These are phyloP conservation scores for Pseudozyma pruni DNA, from an alignment of 1,284 basidiomycete genomes.

Conservation along the genomic window DNA sequence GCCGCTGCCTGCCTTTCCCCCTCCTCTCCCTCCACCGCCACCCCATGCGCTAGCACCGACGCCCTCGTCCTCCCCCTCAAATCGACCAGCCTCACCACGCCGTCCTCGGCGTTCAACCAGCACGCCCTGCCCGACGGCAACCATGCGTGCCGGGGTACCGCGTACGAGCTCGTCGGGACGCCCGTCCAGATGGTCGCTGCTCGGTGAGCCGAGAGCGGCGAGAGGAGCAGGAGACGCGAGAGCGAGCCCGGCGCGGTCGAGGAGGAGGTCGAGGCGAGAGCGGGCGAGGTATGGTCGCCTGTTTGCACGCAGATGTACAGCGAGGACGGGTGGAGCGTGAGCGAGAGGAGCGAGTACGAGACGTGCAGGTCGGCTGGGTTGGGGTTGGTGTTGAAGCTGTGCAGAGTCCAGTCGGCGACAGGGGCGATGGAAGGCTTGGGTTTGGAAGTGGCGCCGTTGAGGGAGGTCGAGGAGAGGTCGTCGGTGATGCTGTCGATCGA, in stretches of 20 bases:
- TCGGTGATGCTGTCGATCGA: neutral
- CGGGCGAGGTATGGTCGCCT: slow-evolving; percentile 50
- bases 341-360: slow-evolving; percentile 59
- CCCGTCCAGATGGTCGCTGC: slow-evolving; percentile 56
- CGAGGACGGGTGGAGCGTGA: slow-evolving; percentile 54
- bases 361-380: slow-evolving; percentile 54
- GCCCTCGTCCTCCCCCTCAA: slow-evolving; percentile 47
- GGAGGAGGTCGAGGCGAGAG: slow-evolving; percentile 13
- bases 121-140: slow-evolving; percentile 40
- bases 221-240: slow-evolving; percentile 54
- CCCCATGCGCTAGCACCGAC: slow-evolving; percentile 46
- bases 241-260: slow-evolving; percentile 13
- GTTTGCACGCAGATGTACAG: slow-evolving; percentile 58
- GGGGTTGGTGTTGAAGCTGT: slow-evolving; percentile 61
- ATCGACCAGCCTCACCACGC: slow-evolving; percentile 55
- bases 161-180: slow-evolving; percentile 41
- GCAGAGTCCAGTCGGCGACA: slow-evolving; percentile 30
- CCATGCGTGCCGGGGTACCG: slow-evolving; percentile 58
- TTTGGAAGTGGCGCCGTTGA: neutral
- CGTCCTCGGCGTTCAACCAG: slow-evolving; percentile 63
- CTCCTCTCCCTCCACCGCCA: neutral
- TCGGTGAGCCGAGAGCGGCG: slow-evolving; percentile 35
- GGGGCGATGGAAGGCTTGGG: neutral
- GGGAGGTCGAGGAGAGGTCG: neutral
- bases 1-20: slow-evolving; percentile 4